Percentiles rank a stretch among this genome's conserved stretches.
Conservation (phyloP, 768 basidiomycete genomes). For the Pisolithus sp. region DNA sequence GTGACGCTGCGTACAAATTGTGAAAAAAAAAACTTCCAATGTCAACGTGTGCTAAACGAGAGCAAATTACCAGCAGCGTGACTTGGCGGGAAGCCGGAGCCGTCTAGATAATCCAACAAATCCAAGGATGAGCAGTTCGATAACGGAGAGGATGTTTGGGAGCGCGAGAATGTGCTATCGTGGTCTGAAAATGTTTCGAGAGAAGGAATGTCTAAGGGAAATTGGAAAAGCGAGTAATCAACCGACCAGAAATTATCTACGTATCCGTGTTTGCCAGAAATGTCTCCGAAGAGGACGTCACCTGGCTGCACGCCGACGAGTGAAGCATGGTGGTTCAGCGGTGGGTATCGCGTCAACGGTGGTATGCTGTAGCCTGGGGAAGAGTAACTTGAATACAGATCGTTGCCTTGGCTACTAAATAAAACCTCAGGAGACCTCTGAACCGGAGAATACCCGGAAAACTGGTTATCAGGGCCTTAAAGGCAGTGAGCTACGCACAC, state of each 20-base stretch:
- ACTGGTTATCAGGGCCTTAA: constrained; percentile 9
- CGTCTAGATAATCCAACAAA: constrained; percentile 5
- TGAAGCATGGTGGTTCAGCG: constrained; percentile 4
- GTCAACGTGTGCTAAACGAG: constrained; percentile 15
- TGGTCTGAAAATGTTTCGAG: constrained; percentile 13
- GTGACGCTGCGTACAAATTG: background rate
- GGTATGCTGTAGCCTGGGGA: background rate
- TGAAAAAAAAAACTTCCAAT: background rate
- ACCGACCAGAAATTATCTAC: constrained; percentile 2
- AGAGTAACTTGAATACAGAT: background rate
- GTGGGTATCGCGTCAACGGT: background rate
- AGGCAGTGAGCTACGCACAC: constrained; percentile 2
- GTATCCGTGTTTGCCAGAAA: constrained; percentile 1
- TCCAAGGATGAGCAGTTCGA: constrained; percentile 18
- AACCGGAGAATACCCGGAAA: background rate
- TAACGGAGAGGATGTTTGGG: constrained; percentile 18
- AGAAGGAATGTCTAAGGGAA: constrained; percentile 7
- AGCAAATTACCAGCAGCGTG: constrained; percentile 9
- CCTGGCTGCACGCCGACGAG: background rate
- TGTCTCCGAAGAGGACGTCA: constrained; percentile 1
- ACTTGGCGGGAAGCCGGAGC: constrained; percentile 5
- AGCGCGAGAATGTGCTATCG: constrained; percentile 11
- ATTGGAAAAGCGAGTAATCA: constrained; percentile 2
- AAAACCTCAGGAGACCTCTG: constrained; percentile 4
- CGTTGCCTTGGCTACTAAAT: constrained; percentile 2